Percentiles rank a stretch among this genome's conserved stretches.
Evolutionary conservation across 2,329 filamentous ascomycete species (phyloP).

Genomic region (Aureobasidium sp.): DNA sequence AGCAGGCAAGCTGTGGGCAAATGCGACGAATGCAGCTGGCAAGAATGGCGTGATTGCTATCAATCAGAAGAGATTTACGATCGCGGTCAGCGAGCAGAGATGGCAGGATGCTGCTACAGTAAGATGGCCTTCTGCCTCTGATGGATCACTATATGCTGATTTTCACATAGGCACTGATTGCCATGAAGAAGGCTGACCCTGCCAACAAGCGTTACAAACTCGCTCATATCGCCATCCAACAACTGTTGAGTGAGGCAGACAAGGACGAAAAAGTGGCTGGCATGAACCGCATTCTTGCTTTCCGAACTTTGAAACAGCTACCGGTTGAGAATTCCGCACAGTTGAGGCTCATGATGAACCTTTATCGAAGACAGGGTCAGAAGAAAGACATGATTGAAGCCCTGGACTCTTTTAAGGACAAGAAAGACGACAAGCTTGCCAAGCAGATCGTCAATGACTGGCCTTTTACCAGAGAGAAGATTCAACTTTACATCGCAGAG

Average conservation of each 20-base stretch:
- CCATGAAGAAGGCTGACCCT: conserved; percentile 27
- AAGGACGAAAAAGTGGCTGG: conserved; percentile 9
- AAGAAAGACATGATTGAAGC: conserved; percentile 2
- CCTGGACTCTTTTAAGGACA: background rate
- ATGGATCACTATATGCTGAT: background rate
- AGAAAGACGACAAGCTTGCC: conserved; percentile 6
- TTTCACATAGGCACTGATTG: conserved; percentile 25
- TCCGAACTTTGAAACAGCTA: conserved; percentile 10
- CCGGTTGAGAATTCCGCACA: conserved; percentile 8
- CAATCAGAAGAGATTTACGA: conserved; percentile 25
- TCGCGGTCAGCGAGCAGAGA: conserved; percentile 26
- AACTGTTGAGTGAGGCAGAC: conserved; percentile 9
- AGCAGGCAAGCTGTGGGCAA: conserved; percentile 28
- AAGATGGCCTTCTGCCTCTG: background rate
- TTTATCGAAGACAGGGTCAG: conserved; percentile 14
- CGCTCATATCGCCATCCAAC: conserved; percentile 23
- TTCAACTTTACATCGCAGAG: conserved; percentile 7
- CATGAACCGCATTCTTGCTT: conserved; percentile 16
- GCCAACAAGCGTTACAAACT: conserved; percentile 27
- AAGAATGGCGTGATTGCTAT: conserved; percentile 16
- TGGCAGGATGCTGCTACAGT: conserved; percentile 26
- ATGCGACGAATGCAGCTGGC: conserved; percentile 23
- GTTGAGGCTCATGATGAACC: conserved; percentile 8
- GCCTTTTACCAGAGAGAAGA: conserved; percentile 12
- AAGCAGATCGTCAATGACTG: conserved; percentile 10